Evolutionary conservation across 202 grass and related monocot species (phyloP).

Genomic region (Brachypodium distachyon): DNA sequence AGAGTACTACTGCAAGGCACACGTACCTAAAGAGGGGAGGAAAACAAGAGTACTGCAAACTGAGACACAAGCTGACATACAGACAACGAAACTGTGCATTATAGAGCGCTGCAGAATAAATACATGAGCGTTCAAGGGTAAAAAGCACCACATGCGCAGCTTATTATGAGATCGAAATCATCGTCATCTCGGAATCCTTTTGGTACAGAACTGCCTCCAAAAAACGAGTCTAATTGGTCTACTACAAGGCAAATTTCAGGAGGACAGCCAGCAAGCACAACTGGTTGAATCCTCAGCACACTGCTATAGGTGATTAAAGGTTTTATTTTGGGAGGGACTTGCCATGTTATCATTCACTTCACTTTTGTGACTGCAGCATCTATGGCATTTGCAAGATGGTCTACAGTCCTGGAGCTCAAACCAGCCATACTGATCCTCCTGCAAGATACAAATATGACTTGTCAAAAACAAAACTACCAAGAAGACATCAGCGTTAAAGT

Average conservation of each 20-base stretch:
- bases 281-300: background rate
- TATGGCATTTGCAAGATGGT: conserved; percentile 82
- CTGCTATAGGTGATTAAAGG: background rate
- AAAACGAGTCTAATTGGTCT: background rate
- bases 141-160: conserved; percentile 1
- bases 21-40: background rate
- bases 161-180: conserved; percentile 2
- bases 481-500: background rate
- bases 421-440: conserved; percentile 99
- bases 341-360: conserved; percentile 27
- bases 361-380: conserved; percentile 67
- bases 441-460: conserved; percentile 12
- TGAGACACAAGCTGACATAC: background rate
- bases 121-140: background rate
- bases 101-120: background rate
- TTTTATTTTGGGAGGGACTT: conserved; percentile 12
- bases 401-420: conserved; percentile 54
- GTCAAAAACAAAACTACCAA: background rate
- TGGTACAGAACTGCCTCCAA: conserved; percentile 32
- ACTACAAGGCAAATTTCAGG: conserved; percentile 12
- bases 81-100: background rate
- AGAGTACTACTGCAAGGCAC: background rate
- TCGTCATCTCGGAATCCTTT: background rate
- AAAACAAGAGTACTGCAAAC: background rate
- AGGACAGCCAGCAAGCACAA: conserved; percentile 10